A percentile compares a stretch with the other conserved stretches of the same genome.
Conservation (phyloP, 75 land plant species). For the Azolla pinnata region DNA sequence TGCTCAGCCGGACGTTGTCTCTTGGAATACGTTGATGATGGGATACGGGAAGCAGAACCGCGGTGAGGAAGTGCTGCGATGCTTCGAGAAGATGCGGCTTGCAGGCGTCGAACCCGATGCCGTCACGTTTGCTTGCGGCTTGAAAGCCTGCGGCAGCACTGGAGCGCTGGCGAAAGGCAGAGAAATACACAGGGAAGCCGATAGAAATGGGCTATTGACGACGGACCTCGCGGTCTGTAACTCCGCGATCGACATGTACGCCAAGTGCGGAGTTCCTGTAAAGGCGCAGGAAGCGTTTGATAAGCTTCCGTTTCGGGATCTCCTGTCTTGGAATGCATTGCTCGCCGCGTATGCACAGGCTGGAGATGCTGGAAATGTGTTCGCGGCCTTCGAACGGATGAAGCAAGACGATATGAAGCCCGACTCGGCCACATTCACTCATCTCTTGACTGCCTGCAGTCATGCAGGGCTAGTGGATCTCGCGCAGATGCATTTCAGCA, state of each 20-base stretch:
- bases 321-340: not conserved
- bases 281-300: slow-evolving; percentile 37
- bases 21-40: slow-evolving; percentile 58
- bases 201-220: slow-evolving; percentile 38
- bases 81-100: slow-evolving; percentile 45
- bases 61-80: slow-evolving; percentile 32
- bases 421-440: slow-evolving; percentile 5
- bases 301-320: not conserved
- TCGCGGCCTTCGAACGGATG: slow-evolving; percentile 8
- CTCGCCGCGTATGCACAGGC: not conserved
- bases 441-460: not conserved
- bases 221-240: slow-evolving; percentile 49
- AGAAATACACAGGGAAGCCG: slow-evolving; percentile 41
- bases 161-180: slow-evolving; percentile 36
- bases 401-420: slow-evolving; percentile 9
- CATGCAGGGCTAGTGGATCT: slow-evolving; percentile 34
- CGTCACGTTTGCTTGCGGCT: slow-evolving; percentile 48
- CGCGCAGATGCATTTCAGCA: slow-evolving; percentile 32
- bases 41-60: slow-evolving; percentile 35
- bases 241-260: slow-evolving; percentile 50
- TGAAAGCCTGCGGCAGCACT: slow-evolving; percentile 41
- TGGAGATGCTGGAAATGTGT: not conserved
- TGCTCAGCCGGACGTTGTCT: slow-evolving; percentile 23
- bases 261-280: slow-evolving; percentile 41
- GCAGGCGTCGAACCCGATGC: slow-evolving; percentile 40